Evolutionary conservation across 805 yeast genomes (phyloP).

Genomic region (Henningerozyma blattae): DNA sequence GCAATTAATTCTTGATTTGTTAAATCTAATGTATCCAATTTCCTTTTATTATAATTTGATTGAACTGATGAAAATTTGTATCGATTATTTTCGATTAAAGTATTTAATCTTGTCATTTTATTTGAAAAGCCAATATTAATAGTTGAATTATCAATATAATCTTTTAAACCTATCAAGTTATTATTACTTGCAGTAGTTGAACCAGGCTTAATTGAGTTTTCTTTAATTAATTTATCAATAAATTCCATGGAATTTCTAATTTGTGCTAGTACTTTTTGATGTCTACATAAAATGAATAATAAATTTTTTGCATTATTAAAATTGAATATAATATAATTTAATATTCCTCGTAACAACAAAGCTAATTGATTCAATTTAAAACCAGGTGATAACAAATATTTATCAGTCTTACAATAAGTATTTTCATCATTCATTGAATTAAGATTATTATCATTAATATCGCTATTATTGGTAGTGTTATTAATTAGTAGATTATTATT

Average conservation of each 20-base stretch:
- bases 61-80: not conserved
- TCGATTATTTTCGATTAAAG: not conserved
- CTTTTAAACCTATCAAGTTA: not conserved
- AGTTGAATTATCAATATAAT: not conserved
- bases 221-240: not conserved
- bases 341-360: constrained; percentile 41
- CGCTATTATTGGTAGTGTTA: too few relatives aligned
- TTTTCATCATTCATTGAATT: too few relatives aligned
- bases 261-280: constrained; percentile 24
- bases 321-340: constrained; percentile 38
- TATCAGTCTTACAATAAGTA: constrained; percentile 6
- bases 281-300: constrained; percentile 34
- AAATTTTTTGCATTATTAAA: constrained; percentile 44
- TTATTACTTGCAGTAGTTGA: not conserved
- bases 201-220: not conserved
- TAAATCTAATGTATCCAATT: not conserved
- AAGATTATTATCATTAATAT: too few relatives aligned
- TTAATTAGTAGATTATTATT: too few relatives aligned
- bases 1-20: not conserved
- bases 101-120: not conserved
- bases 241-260: constrained; percentile 11
- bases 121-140: not conserved
- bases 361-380: constrained; percentile 47
- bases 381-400: constrained; percentile 15
- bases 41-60: too few relatives aligned